These are phyloP conservation scores for Boletus hoseneyae DNA, from an alignment of 1,284 basidiomycete species.

Conservation along the genomic window DNA sequence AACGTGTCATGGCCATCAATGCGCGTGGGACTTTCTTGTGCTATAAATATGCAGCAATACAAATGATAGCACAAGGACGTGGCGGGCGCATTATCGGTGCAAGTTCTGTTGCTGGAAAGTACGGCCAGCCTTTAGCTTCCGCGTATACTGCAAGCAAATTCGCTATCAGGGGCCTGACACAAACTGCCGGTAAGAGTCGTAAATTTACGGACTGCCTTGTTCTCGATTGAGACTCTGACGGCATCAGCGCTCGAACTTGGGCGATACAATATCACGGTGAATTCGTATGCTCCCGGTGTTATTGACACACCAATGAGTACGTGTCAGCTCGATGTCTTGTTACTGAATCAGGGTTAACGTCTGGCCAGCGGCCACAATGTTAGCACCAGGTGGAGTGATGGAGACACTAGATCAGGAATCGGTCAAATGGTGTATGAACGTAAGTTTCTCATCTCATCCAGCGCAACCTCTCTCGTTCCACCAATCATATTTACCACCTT, in stretches of 20 bases:
- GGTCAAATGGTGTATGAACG: not conserved
- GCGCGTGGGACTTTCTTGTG: too few relatives aligned
- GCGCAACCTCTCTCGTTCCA: not conserved
- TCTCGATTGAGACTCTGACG: not conserved
- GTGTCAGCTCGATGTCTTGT: not conserved
- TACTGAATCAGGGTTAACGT: not conserved
- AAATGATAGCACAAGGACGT: slow-evolving; percentile 36
- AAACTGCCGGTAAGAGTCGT: slow-evolving; percentile 15
- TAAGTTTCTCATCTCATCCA: slow-evolving; percentile 1
- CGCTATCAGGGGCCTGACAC: slow-evolving; percentile 30
- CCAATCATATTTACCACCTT: not conserved
- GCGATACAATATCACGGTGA: slow-evolving; percentile 25
- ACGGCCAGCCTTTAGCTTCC: slow-evolving; percentile 1
- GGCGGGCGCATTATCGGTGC: slow-evolving; percentile 39
- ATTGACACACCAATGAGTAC: slow-evolving; percentile 23
- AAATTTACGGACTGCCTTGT: not conserved
- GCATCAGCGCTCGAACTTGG: slow-evolving; percentile 32
- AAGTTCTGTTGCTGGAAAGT: slow-evolving; percentile 25
- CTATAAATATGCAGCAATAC: slow-evolving; percentile 26
- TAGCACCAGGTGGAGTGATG: not conserved
- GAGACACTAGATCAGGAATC: not conserved
- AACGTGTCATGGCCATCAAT: slow-evolving; percentile 22
- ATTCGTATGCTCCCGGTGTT: slow-evolving; percentile 23
- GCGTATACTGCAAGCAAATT: slow-evolving; percentile 32
- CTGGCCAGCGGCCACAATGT: not conserved